Evolutionary conservation across 345 rosid species (phyloP), one percentile per base, ranked within the genome.

Genomic region (Hibiscus syriacus): DNA sequence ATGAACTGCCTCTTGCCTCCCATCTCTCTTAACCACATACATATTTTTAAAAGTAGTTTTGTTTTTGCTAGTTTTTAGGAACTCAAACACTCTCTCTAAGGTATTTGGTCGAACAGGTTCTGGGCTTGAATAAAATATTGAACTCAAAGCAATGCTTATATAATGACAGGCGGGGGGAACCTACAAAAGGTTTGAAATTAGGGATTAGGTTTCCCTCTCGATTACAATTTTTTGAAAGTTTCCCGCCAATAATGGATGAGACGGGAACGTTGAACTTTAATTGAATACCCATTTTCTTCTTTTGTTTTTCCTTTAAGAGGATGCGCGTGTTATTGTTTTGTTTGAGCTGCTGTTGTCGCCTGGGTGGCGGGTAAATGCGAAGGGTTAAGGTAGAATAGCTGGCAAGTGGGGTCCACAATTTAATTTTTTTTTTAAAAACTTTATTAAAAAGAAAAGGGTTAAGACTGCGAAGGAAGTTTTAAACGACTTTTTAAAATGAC

Each of bases 11-110:
- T 94, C 99, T 64, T 87, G 92, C 26, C 82, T 83, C 67, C 98
- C 99, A 34, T 94, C 93, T 49, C 99, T 80, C 89, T 94, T 94
- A 59, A 94, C 86, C 4, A 91, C 99, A 25, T 91, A 94, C 99
- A 91, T 94, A 6, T 56, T 56, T 76, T 26, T 0, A 0, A 2
- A 30, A 3, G 1, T 45, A 0, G 6, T 27, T 10, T 0, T 22
- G 25, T 39, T 19, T n/a, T 1, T 19, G 19, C 10, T 2, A 4
- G 4, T 22, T 43, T 45, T 57, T n/a, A n/a, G n/a, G n/a, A n/a
- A n/a, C n/a, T 3, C 1, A 6, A 0, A 16, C 43, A 32, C 26
- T 50, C 26, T 77, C 64, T 14, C 55, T 0, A 72, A 58, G 57
- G 72, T 76, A 64, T 78, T 80, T 29, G 23, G 30, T 74, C 86